Base-by-base conservation (phyloP, 441 rosid species). In the Populus trichocarpa region DNA sequence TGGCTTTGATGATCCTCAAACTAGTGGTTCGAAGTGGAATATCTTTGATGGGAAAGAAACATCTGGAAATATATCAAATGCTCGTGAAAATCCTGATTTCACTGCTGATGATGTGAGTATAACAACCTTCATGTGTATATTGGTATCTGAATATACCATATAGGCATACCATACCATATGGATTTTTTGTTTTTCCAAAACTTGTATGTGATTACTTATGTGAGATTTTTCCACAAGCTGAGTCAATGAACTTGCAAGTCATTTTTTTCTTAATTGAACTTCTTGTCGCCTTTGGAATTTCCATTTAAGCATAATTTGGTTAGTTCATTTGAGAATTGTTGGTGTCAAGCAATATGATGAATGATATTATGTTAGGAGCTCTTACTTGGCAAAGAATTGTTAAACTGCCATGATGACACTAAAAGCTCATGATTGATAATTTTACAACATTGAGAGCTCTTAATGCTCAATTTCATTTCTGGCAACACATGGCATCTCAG, bases 31-130 rank as follows among this genome's bases (percentile, higher is more conserved):
- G 72, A 93, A 90, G 83, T 86, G 84, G 92, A 85, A 82, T 79
- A 77, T 75, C 16, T 75, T 80, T 70, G 96, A 90, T 68, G 89
- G 90, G 78, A 93, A 89, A 88, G 98, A 85, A 80, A 81, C 83
- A 82, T 85, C 91, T 75, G 90, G 89, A 83, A 89, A 89, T 84
- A 86, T 86, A 77, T 86, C 92, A 67, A 87, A 78, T 81, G 83
- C 85, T 82, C 87, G 77, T 81, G 92, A 87, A 79, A 88, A 77
- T 86, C 79, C 82, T 70, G 93, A 92, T 82, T 75, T 83, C 46
- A 83, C 72, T 79, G 87, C 86, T 79, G 88, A 88, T 83, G 91
- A 89, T 86, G 99, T 97, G 89, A 92, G 96, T 78, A 69, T 67
- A 76, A 80, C 75, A 35, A 35, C 70, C 40, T 71, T 57, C 66